phyloP scores from a whole-genome alignment of 441 rosid species.

The Gossypium lobatum region DNA sequence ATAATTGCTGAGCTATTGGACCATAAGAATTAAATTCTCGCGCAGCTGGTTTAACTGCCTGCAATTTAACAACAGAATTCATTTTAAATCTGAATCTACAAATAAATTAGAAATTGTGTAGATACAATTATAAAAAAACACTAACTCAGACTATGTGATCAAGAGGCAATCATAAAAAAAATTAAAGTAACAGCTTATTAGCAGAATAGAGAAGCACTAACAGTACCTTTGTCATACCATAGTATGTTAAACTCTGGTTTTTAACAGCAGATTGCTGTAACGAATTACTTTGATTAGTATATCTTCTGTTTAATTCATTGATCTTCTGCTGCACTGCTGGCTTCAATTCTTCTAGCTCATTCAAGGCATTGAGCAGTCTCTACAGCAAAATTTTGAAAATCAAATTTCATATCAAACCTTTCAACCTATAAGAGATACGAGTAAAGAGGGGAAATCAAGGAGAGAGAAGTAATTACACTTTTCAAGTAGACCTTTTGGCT shows the following conservation, averaged over 20 bases:
- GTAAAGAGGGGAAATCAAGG: not conserved
- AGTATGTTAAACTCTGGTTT: conserved; percentile 36
- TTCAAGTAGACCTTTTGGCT: conserved; percentile 51
- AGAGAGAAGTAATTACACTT: conserved; percentile 37
- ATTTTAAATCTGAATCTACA: not conserved
- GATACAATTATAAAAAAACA: not conserved
- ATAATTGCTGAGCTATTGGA: conserved; percentile 37
- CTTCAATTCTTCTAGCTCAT: conserved; percentile 81
- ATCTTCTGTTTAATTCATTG: conserved; percentile 45
- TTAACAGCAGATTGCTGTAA: conserved; percentile 39
- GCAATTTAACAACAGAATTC: conserved; percentile 12
- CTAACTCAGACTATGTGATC: not conserved
- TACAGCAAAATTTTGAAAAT: conserved; percentile 28
- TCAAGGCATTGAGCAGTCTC: conserved; percentile 63
- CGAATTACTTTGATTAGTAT: conserved; percentile 37
- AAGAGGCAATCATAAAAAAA: not conserved
- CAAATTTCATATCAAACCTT: conserved; percentile 19
- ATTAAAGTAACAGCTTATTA: conserved; percentile 1
- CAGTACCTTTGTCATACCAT: conserved; percentile 49
- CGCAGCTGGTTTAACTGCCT: conserved; percentile 47
- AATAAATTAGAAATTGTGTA: not conserved
- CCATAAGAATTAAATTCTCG: conserved; percentile 39
- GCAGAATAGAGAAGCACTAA: conserved; percentile 16
- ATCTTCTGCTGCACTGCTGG: conserved; percentile 67
- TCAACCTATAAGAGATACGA: conserved; percentile 10